Base-by-base conservation (phyloP, 1,284 basidiomycete genomes). In the Trichosporon ovoides region DNA sequence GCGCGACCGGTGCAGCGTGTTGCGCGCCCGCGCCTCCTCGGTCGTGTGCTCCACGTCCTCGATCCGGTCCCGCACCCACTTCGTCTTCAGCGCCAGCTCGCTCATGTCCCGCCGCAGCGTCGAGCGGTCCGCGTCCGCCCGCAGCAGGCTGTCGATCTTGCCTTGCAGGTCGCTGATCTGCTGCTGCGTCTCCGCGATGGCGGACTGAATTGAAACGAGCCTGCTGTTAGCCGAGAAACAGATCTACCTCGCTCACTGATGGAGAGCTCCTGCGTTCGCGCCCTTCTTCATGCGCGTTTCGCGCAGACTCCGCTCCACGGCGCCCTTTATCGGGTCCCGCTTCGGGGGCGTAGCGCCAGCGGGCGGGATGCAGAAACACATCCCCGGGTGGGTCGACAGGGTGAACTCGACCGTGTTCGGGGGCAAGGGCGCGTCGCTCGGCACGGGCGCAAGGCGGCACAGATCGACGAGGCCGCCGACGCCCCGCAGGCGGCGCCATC, bases 121-220 rank as follows among this genome's bases (percentile, higher is more conserved):
- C 43, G 74, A 71, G 52, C 73, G 70, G 33, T 76, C 69, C 2
- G 64, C 65, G 69, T 86, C 84, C 19, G 74, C 71, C 33, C 78
- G 67, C 24, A 87, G 68, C 16, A 81, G 66, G 35, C 69, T 68
- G 68, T 89, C 83, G 35, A 87, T 83, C 59, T 82, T 81, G 19
- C 66, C 69, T 16, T 85, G 76, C 20, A 87, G 77, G 37, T 83
- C 79, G 20, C 70, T 76, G 2, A 90, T 79, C 7, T 83, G 85
- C 38, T 76, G 74, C 66, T 85, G 77, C n/a, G 84, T 85, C 66
- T 90, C 88, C 34, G 79, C 68, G 55, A 91, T 83, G 53, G 82
- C 83, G 20, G 84, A 79, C 66, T 90, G 87, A 33, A 89, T 72
- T 55, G 83, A 85, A 38, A 84, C 84, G 28, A 91, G 78, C 69